Evolutionary conservation across 345 rosid species (phyloP), one percentile per base, ranked within the genome.

Genomic region (Eucalyptus sideroxylon): DNA sequence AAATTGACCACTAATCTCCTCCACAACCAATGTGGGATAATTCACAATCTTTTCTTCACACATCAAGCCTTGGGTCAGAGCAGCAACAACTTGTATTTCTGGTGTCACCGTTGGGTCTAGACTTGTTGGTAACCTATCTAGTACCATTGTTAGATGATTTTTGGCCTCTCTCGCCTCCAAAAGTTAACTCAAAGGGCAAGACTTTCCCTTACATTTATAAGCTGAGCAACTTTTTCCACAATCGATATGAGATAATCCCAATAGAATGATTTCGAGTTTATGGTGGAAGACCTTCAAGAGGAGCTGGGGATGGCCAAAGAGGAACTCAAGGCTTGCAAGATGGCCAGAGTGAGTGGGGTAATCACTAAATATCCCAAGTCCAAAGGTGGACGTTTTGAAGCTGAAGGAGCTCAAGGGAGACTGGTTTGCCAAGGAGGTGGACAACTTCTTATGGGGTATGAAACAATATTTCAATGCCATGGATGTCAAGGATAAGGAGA

Each of bases 21-120:
- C 21, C 17, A 8, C 37, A n/a, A 65, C 5, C n/a, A 1, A 65
- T 65, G 77, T 65, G 37, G 17, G 5, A 65, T n/a, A 65, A 65
- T 15, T 8, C 16, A 65, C 3, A 15, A 65, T n/a, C 72, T 65
- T 14, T 6, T 13, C 34, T 30, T 60, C 34, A 27, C 16, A 60
- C 34, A 65, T 1, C 19, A n/a, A 15, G 19, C 9, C 31, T 6
- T 65, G 37, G 10, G 37, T 65, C 3, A 7, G 0, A 65, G 77
- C 11, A n/a, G 37, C 37, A 65, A n/a, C 21, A n/a, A n/a, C 77
- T n/a, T 30, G 6, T 65, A 24, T 65, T 30, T 65, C 10, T 3
- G 1, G 0, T 65, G 77, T 2, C 1, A 65, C 37, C n/a, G 1
- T n/a, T 65, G 21, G 5, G 40, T n/a, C 17, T 4, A 65, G 77